These are phyloP conservation scores for Pseudogymnoascus sp. DNA, from an alignment of 2,329 filamentous ascomycete species.

Conservation along the genomic window DNA sequence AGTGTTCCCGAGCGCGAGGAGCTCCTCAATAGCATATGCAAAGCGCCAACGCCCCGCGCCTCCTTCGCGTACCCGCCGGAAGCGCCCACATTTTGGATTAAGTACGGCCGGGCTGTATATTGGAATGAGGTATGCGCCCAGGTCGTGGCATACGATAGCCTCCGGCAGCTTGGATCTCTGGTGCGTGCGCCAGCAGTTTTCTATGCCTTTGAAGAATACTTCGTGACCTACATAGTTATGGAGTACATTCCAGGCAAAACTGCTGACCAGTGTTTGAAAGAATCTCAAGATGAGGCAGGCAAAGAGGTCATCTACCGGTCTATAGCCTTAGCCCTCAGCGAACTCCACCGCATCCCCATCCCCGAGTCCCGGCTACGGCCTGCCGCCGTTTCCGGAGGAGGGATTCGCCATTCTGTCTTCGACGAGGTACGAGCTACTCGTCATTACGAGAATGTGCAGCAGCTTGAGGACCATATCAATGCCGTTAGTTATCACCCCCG, in stretches of 20 bases:
- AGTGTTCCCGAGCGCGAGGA: not conserved
- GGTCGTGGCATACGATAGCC: not conserved
- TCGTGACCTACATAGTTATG: not conserved
- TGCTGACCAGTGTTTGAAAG: not conserved
- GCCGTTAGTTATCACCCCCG: conserved; percentile 11
- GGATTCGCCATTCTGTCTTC: conserved; percentile 7
- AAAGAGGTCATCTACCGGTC: conserved; percentile 13
- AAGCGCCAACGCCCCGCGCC: no score
- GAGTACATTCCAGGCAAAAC: not conserved
- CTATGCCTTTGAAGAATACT: not conserved
- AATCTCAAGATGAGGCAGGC: conserved; percentile 8
- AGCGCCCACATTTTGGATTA: not conserved
- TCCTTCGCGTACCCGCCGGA: not conserved
- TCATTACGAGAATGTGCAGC: conserved; percentile 15
- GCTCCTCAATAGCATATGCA: no score
- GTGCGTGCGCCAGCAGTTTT: not conserved
- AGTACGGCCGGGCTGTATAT: not conserved
- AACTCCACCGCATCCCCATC: conserved; percentile 19
- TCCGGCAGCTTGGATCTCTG: not conserved
- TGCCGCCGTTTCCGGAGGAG: not conserved
- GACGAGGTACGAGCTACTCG: no score
- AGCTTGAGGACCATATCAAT: conserved; percentile 19
- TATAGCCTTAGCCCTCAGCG: conserved; percentile 15
- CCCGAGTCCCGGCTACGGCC: conserved; percentile 9
- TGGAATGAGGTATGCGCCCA: not conserved